Evolutionary conservation across 208 protist genomes (phyloP).

Genomic region (Trypanosoma theileri): DNA sequence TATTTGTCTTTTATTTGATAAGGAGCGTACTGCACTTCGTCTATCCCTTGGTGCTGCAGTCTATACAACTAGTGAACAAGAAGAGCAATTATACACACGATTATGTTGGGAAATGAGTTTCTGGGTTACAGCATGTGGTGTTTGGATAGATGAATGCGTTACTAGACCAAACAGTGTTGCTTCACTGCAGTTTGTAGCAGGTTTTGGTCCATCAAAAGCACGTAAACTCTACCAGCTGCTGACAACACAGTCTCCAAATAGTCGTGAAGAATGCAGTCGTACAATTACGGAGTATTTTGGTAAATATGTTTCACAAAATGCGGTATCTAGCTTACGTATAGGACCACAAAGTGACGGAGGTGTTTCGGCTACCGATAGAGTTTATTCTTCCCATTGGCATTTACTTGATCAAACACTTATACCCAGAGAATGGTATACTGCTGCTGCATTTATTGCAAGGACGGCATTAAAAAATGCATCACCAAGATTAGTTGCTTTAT

Average conservation of each 20-base stretch:
- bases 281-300: slow-evolving; percentile 51
- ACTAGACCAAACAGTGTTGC: slow-evolving; percentile 48
- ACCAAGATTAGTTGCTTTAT: slow-evolving; percentile 14
- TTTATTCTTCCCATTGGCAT: slow-evolving; percentile 35
- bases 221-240: slow-evolving; percentile 40
- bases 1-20: slow-evolving; percentile 74
- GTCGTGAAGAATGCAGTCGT: slow-evolving; percentile 38
- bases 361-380: not conserved
- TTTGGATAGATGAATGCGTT: slow-evolving; percentile 63
- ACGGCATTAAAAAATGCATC: slow-evolving; percentile 26
- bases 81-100: slow-evolving; percentile 54
- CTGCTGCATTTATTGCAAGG: slow-evolving; percentile 35
- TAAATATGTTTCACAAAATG: slow-evolving; percentile 49
- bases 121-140: slow-evolving; percentile 63
- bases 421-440: slow-evolving; percentile 29
- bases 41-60: slow-evolving; percentile 39
- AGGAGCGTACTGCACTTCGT: slow-evolving; percentile 54
- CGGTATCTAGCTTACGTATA: slow-evolving; percentile 45
- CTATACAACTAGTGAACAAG: slow-evolving; percentile 37
- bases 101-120: slow-evolving; percentile 84
- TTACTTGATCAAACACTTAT: slow-evolving; percentile 78
- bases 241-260: slow-evolving; percentile 24
- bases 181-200: slow-evolving; percentile 77
- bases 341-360: slow-evolving; percentile 19
- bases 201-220: slow-evolving; percentile 63